Evolutionary conservation across 495 filamentous ascomycete species (phyloP), one percentile per base, ranked within the genome.

Genomic region (Xylaria flabelliformis): DNA sequence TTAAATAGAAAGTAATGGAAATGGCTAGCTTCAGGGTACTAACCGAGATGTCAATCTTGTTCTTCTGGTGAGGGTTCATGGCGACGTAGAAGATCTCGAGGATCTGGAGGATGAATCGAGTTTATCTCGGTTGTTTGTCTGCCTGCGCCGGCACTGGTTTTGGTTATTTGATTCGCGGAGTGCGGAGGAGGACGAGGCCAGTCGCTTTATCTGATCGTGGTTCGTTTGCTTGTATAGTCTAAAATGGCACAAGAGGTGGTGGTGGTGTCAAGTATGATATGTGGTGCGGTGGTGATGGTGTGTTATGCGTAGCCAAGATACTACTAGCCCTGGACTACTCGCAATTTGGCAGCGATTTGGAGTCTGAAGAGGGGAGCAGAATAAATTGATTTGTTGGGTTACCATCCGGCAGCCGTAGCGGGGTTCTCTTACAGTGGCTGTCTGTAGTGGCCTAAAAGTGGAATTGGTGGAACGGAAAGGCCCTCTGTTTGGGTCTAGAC

Each of bases 31-130:
- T 62, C 24, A 41, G 58, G 62, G 69, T 67, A 88, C 94, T 86
- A 80, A 98, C 96, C 85, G 87, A 94, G 83, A 97, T 88, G 82
- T 99, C 95, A 73, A 98, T 85, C 86, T 99, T 98, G 87, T 97
- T 97, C 85, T 94, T 92, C 85, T 97, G 93, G 80, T 94, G 93
- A 73, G 96, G 96, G 82, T 97, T 97, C 93, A 99, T 97, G 64
- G 64, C 36, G 29, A 51, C 46, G 70, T 29, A n/a, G 12, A 39
- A 19, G 44, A 63, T 66, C 63, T 21, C 58, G 36, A 65, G 46
- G 36, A 32, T 56, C 21, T 19, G 8, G 13, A 39, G 24, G 10
- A 9, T 46, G 26, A 50, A 24, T 42, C 59, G 36, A 44, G 17
- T 15, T n/a, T n/a, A 62, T 32, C 53, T 63, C 15, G 46, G 29